Conservation (phyloP, 2,329 filamentous ascomycete genomes). For the Fusarium brachygibbosum region DNA sequence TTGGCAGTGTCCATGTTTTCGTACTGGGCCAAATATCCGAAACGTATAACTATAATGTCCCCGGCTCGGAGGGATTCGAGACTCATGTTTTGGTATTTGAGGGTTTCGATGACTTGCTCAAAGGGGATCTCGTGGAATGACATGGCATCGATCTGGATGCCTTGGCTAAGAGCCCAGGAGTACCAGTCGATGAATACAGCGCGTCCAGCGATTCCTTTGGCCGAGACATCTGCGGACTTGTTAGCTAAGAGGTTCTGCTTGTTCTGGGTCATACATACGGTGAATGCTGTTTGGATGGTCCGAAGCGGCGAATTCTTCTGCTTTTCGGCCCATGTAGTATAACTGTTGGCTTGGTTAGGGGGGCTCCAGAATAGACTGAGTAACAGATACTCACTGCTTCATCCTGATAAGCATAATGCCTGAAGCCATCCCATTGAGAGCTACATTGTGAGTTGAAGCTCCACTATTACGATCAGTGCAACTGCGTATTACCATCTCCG, state of each 20-base stretch:
- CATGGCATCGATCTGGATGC: slow-evolving; percentile 31
- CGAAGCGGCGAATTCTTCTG: slow-evolving; percentile 36
- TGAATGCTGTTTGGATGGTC: slow-evolving; percentile 43
- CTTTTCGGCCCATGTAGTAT: slow-evolving; percentile 47
- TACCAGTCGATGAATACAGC: slow-evolving; percentile 43
- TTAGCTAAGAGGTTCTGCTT: fast-evolving
- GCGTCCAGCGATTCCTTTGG: slow-evolving; percentile 32
- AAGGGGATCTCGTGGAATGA: slow-evolving; percentile 38
- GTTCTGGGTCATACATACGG: not conserved
- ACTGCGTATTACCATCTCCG: fast-evolving
- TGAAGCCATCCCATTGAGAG: slow-evolving; percentile 45
- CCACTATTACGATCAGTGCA: slow-evolving; percentile 1
- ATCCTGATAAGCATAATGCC: slow-evolving; percentile 46
- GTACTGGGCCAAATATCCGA: slow-evolving; percentile 43
- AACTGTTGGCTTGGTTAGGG: slow-evolving; percentile 17
- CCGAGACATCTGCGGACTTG: slow-evolving; percentile 10
- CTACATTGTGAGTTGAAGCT: slow-evolving; percentile 42
- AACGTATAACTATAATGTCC: slow-evolving; percentile 40
- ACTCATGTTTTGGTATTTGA: slow-evolving; percentile 27
- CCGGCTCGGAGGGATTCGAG: slow-evolving; percentile 17
- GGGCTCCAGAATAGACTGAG: not conserved
- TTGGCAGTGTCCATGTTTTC: slow-evolving; percentile 29
- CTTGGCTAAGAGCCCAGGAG: slow-evolving; percentile 25
- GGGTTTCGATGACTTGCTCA: slow-evolving; percentile 21
- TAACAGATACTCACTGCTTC: slow-evolving; percentile 28